These are phyloP conservation scores for Mortierella sp. DNA, from an alignment of 371 early-diverging fungal genomes.

Conservation along the genomic window DNA sequence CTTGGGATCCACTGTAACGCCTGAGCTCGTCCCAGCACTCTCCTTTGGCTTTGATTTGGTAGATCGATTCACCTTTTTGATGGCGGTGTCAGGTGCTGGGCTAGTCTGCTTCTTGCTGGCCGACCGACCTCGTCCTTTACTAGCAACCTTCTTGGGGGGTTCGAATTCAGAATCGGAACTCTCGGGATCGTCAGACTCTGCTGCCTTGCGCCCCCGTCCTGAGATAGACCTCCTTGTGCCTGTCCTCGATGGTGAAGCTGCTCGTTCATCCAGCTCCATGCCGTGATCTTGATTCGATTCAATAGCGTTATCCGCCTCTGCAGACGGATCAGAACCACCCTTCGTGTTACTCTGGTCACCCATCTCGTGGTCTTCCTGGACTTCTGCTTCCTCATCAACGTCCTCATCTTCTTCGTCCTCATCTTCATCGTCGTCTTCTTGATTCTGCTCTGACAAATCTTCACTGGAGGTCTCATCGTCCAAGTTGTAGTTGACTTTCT, in stretches of 20 bases:
- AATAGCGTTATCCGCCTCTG: neutral
- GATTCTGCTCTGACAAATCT: neutral
- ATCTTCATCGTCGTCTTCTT: conserved; percentile 18
- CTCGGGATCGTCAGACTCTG: neutral
- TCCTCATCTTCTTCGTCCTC: conserved; percentile 17
- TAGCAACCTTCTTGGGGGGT: conserved; percentile 20
- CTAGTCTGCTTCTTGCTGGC: conserved; percentile 20
- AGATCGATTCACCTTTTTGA: neutral
- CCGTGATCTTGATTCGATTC: neutral
- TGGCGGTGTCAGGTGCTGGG: conserved; percentile 10
- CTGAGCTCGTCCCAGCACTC: neutral
- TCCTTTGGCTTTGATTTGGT: neutral
- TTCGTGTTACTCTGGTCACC: neutral
- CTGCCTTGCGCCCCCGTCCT: conserved; percentile 12
- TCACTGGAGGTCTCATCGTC: neutral
- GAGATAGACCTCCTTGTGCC: conserved; percentile 5
- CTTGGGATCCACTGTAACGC: neutral
- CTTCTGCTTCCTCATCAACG: neutral
- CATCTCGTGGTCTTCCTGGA: neutral
- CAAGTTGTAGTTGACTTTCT: conserved; percentile 20
- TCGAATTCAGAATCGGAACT: conserved; percentile 45
- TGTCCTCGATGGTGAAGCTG: conserved; percentile 1
- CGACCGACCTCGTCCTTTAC: neutral
- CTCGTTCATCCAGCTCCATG: conserved; percentile 2
- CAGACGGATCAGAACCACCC: neutral